These are phyloP conservation scores for Capsella rubella DNA, from an alignment of 441 rosid species.

Conservation along the genomic window DNA sequence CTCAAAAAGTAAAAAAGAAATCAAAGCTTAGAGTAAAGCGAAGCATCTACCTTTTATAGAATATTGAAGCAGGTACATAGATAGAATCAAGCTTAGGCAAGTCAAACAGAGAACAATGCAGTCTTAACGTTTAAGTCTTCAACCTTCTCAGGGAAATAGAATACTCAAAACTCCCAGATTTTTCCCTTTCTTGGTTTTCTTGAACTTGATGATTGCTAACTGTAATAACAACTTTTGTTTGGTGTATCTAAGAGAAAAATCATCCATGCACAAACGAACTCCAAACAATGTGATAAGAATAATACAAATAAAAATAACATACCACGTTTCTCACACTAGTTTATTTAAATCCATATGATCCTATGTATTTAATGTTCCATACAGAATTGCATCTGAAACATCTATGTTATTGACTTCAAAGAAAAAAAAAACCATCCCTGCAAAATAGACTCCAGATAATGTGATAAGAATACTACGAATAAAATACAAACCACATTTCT, in stretches of 20 bases:
- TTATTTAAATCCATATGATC: background rate
- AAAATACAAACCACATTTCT: slow-evolving; percentile 17
- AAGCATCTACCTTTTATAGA: background rate
- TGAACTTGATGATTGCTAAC: background rate
- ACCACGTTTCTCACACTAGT: slow-evolving; percentile 16
- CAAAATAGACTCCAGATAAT: background rate
- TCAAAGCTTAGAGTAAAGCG: slow-evolving; percentile 13
- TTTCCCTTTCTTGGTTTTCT: background rate
- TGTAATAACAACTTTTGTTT: background rate
- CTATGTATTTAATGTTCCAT: background rate
- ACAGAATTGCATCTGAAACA: background rate
- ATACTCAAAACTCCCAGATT: background rate
- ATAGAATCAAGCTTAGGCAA: slow-evolving; percentile 16
- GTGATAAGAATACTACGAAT: background rate
- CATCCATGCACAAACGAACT: background rate
- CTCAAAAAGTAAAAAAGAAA: slow-evolving; percentile 3
- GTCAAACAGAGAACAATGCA: slow-evolving; percentile 22
- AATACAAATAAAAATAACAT: background rate
- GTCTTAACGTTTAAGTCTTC: slow-evolving; percentile 16
- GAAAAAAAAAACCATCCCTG: background rate
- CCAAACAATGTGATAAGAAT: background rate
- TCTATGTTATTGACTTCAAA: no score
- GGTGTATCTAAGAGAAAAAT: background rate
- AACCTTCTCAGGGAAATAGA: background rate
- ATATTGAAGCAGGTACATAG: slow-evolving; percentile 6